Evolutionary conservation across 1,284 basidiomycete species (phyloP).

Genomic region (Fomitopsis schrenkii): DNA sequence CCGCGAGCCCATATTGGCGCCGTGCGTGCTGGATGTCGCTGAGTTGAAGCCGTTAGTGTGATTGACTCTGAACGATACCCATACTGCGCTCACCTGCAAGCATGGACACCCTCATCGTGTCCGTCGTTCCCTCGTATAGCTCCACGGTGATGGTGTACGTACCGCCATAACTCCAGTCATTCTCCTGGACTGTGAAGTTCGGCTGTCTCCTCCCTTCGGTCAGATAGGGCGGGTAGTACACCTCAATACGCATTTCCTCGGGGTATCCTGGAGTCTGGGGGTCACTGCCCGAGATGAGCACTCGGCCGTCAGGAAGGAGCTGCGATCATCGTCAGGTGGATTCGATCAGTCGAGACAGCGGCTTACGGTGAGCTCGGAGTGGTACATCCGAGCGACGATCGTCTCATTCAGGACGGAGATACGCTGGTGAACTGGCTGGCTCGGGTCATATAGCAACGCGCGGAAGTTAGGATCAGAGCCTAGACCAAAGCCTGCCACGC

Average conservation of each 20-base stretch:
- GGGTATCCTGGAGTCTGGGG: conserved; percentile 52
- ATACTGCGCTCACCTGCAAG: conserved; percentile 43
- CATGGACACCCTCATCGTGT: conserved; percentile 60
- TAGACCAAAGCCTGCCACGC: conserved; percentile 71
- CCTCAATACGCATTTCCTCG: conserved; percentile 74
- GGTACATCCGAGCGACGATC: conserved; percentile 78
- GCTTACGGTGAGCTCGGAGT: conserved; percentile 56
- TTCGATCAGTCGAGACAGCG: not conserved
- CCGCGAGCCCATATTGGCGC: conserved; percentile 64
- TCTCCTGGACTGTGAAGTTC: conserved; percentile 47
- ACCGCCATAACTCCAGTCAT: conserved; percentile 58
- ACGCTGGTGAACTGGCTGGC: conserved; percentile 53
- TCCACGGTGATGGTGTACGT: conserved; percentile 49
- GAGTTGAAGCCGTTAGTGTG: not conserved
- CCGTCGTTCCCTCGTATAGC: conserved; percentile 51
- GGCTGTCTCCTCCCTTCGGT: conserved; percentile 54
- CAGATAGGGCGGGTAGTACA: conserved; percentile 73
- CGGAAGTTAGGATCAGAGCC: conserved; percentile 58
- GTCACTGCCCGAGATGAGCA: conserved; percentile 73
- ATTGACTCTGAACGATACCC: too few relatives aligned
- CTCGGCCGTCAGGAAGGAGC: conserved; percentile 63
- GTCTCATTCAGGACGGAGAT: conserved; percentile 66
- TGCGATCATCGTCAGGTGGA: conserved; percentile 13
- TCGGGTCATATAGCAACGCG: conserved; percentile 69
- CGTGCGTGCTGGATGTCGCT: conserved; percentile 72